Percentiles rank a stretch among this genome's conserved stretches.
These are phyloP conservation scores for Leucocoprinus sp. DNA, from an alignment of 768 basidiomycete species.

Conservation along the genomic window DNA sequence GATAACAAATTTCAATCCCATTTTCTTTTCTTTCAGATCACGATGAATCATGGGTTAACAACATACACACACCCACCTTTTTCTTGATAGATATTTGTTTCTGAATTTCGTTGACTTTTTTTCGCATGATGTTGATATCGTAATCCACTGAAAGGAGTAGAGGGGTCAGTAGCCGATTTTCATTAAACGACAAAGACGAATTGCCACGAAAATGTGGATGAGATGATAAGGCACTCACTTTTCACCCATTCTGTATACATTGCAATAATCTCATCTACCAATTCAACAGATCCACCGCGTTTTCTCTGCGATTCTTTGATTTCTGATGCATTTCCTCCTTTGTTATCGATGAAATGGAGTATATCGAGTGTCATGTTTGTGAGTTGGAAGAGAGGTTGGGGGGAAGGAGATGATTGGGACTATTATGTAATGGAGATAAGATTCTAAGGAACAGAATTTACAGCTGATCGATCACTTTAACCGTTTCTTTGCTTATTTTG, in stretches of 20 bases:
- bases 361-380: slow-evolving; percentile 74
- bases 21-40: not conserved
- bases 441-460: not conserved
- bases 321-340: slow-evolving; percentile 86
- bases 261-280: slow-evolving; percentile 90
- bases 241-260: slow-evolving; percentile 94
- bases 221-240: slow-evolving; percentile 38
- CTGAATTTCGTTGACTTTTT: slow-evolving; percentile 84
- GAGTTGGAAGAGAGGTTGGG: not conserved
- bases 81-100: slow-evolving; percentile 93
- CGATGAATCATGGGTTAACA: not conserved
- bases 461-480: too few relatives aligned
- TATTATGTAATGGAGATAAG: not conserved
- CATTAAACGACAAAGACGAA: slow-evolving; percentile 8
- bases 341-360: slow-evolving; percentile 70
- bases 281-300: slow-evolving; percentile 79
- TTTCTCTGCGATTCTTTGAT: slow-evolving; percentile 91
- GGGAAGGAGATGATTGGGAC: not conserved
- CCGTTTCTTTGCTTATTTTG: too few relatives aligned
- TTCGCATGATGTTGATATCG: slow-evolving; percentile 68
- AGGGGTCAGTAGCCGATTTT: too few relatives aligned
- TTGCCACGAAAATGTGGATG: not conserved
- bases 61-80: slow-evolving; percentile 45
- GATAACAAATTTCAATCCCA: slow-evolving; percentile 1
- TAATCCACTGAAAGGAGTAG: slow-evolving; percentile 95